Percentiles rank a stretch among this genome's conserved stretches.
Conservation (phyloP, 805 yeast genomes). For the Teunomyces barrocoloradensis region DNA sequence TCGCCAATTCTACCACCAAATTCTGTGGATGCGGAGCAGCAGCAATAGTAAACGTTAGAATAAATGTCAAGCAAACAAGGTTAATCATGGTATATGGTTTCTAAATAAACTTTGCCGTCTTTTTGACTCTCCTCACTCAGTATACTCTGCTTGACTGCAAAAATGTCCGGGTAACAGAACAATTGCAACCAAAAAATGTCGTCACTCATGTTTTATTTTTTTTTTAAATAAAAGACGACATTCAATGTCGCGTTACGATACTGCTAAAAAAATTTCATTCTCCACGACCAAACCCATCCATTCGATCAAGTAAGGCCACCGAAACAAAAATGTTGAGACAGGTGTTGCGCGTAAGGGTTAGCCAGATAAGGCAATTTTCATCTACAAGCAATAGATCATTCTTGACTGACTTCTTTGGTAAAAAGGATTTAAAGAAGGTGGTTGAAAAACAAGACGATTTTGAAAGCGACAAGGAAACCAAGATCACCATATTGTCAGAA, state of each 20-base stretch:
- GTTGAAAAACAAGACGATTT: conserved; percentile 38
- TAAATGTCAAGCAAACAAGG: not conserved
- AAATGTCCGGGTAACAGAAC: conserved; percentile 1
- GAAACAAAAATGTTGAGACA: conserved; percentile 1
- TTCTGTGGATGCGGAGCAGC: not conserved
- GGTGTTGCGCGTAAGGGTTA: conserved; percentile 1
- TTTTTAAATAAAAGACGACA: not conserved
- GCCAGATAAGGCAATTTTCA: conserved; percentile 1
- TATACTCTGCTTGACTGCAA: conserved; percentile 3
- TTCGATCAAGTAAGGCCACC: too few relatives aligned
- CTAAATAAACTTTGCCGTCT: not conserved
- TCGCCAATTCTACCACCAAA: not conserved
- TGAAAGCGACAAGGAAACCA: conserved; percentile 29
- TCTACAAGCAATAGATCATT: not conserved
- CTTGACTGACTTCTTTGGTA: conserved; percentile 29
- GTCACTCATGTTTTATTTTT: too few relatives aligned
- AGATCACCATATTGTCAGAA: conserved; percentile 34
- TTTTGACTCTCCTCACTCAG: too few relatives aligned
- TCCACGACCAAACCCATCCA: not conserved
- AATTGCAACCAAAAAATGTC: not conserved
- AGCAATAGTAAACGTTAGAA: not conserved
- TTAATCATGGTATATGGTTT: not conserved
- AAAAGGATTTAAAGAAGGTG: conserved; percentile 29
- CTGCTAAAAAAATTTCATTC: conserved; percentile 2
- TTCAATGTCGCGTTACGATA: not conserved